phyloP scores from a whole-genome alignment of 1,139 yeast species.

The Taiozyma sp. region DNA sequence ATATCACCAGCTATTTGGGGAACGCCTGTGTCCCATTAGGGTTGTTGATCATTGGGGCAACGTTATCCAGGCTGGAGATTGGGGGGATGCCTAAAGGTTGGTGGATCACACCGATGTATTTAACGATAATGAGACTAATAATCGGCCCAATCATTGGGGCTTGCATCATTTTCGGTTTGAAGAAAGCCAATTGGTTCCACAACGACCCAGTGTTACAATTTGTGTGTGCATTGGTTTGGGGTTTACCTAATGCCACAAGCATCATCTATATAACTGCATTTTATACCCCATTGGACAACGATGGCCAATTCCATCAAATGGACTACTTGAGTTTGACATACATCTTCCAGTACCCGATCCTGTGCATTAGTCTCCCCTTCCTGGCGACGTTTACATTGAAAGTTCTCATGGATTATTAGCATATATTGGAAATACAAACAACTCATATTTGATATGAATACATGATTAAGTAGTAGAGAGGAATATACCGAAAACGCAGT shows the following conservation, averaged over 20 bases:
- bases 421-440: not conserved
- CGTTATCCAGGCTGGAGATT: slow-evolving; percentile 72
- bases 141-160: slow-evolving; percentile 56
- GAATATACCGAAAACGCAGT: slow-evolving; percentile 37
- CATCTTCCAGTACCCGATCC: slow-evolving; percentile 57
- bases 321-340: slow-evolving; percentile 73
- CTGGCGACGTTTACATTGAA: slow-evolving; percentile 47
- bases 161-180: slow-evolving; percentile 40
- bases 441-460: too few relatives aligned
- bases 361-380: slow-evolving; percentile 59
- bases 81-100: slow-evolving; percentile 39
- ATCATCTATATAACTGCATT: slow-evolving; percentile 81
- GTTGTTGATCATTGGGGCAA: slow-evolving; percentile 73
- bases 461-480: not conserved
- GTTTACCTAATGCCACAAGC: slow-evolving; percentile 82
- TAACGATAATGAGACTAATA: slow-evolving; percentile 42
- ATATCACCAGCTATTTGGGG: slow-evolving; percentile 70
- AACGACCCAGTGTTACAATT: slow-evolving; percentile 44
- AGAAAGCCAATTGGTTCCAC: slow-evolving; percentile 30
- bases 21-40: slow-evolving; percentile 89
- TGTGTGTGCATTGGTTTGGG: slow-evolving; percentile 63
- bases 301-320: slow-evolving; percentile 62
- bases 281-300: slow-evolving; percentile 82
- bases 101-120: slow-evolving; percentile 50
- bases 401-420: not conserved